Evolutionary conservation across 2,329 filamentous ascomycete genomes (phyloP), one percentile per base, ranked within the genome.

Genomic region (Cryphonectria parasitica): DNA sequence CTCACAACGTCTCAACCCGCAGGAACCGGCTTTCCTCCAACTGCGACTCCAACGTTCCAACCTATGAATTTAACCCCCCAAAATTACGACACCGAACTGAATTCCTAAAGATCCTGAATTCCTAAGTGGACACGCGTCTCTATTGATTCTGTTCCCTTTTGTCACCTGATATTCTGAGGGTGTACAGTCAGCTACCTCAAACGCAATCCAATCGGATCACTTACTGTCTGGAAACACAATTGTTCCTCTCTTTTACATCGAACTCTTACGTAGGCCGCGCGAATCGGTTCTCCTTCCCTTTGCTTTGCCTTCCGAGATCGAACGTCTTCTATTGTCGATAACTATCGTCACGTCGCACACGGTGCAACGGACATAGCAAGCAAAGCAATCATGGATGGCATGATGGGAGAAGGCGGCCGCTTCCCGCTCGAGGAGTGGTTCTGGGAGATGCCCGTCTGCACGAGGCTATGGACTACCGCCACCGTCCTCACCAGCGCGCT

Each of bases 361-460:
- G n/a, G 64, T 56, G 15, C 36, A 31, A 28, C 69, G 17, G 54
- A 58, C 54, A 58, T 19, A 54, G 2, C 45, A 10, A n/a, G 22
- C 45, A 49, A 19, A 49, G 45, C 67, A 45, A 66, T 11, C 64
- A 89, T 89, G 87, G 87, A 89, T 75, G 86, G 87, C 76, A 85
- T 88, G 77, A 85, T 89, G 79, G 81, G 83, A 71, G 87, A 88
- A 70, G 88, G 86, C 75, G 88, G 86, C 71, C 85, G 87, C 68
- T 84, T 97, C 77, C 96, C 95, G 58, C 87, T 99, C 10, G 96
- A 98, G 82, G 92, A 95, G 75, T 99, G 96, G 96, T 98, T 98
- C 82, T 98, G 94, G 87, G 96, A 99, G 81, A 98, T 98, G 92
- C 96, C 96, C 3, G 90, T 96, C 36, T 97, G 95, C 81, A 99